phyloP scores from a whole-genome alignment of 1,139 yeast genomes.

The Kodamaea ohmeri region DNA sequence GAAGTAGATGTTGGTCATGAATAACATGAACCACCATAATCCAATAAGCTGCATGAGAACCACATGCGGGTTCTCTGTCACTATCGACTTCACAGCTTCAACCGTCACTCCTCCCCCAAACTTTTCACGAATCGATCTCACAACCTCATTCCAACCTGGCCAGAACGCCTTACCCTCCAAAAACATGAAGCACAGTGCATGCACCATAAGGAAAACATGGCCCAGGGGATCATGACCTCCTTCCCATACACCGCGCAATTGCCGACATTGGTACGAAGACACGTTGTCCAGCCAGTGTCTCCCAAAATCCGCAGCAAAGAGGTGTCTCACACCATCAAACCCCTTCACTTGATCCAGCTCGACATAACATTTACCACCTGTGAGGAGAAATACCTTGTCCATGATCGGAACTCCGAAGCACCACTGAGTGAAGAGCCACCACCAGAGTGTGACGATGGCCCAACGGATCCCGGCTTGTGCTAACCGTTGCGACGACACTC shows the following conservation, averaged over 20 bases:
- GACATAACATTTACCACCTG: slow-evolving; percentile 75
- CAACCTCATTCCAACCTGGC: slow-evolving; percentile 17
- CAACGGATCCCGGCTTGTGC: slow-evolving; percentile 37
- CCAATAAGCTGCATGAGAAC: slow-evolving; percentile 43
- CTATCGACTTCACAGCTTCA: slow-evolving; percentile 7
- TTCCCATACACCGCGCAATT: slow-evolving; percentile 67
- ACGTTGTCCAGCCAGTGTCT: slow-evolving; percentile 20
- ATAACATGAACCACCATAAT: slow-evolving; percentile 84
- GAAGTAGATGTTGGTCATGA: slow-evolving; percentile 81
- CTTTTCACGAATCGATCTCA: neutral
- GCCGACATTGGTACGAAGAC: slow-evolving; percentile 56
- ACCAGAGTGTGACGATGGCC: slow-evolving; percentile 62
- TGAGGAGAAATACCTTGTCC: slow-evolving; percentile 75
- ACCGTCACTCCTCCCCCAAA: neutral
- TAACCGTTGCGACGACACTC: slow-evolving; percentile 7
- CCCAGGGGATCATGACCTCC: slow-evolving; percentile 99
- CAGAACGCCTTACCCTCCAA: slow-evolving; percentile 57
- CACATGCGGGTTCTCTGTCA: slow-evolving; percentile 41
- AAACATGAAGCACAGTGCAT: slow-evolving; percentile 67
- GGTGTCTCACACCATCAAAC: slow-evolving; percentile 2
- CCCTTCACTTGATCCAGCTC: slow-evolving; percentile 7
- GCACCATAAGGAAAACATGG: slow-evolving; percentile 77
- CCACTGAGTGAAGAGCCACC: slow-evolving; percentile 88
- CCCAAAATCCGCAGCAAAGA: slow-evolving; percentile 12
- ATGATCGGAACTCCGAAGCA: slow-evolving; percentile 82